phyloP scores from a whole-genome alignment of 202 grass and related monocot species.

The Cymbopogon flexuosus region DNA sequence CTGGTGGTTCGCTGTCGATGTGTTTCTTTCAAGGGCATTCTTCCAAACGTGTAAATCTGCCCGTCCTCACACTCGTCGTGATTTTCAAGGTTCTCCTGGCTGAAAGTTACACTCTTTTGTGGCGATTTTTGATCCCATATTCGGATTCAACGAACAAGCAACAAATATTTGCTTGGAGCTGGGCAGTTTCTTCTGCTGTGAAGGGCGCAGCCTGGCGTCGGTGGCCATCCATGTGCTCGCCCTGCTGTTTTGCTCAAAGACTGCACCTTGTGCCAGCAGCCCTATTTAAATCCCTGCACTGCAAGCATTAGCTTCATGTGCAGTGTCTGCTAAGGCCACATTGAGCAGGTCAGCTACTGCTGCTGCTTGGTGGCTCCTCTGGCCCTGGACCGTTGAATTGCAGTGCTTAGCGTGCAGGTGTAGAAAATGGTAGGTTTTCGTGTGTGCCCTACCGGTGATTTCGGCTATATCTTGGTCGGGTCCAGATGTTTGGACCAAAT shows the following conservation, averaged over 20 bases:
- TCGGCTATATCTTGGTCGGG: neutral
- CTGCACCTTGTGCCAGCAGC: conserved; percentile 1
- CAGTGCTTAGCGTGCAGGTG: neutral
- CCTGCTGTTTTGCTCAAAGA: conserved; percentile 24
- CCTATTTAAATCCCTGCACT: conserved; percentile 23
- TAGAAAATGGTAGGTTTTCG: conserved; percentile 33
- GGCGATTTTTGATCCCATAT: conserved; percentile 1
- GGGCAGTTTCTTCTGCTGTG: neutral
- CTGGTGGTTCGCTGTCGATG: neutral
- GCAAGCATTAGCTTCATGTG: conserved; percentile 25
- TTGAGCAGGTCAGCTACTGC: conserved; percentile 33
- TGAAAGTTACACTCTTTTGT: neutral
- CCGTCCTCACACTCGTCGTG: neutral
- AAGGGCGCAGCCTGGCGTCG: conserved; percentile 9
- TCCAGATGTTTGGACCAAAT: neutral
- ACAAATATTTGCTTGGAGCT: neutral
- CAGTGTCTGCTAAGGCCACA: conserved; percentile 16
- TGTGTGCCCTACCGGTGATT: conserved; percentile 12
- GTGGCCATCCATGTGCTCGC: conserved; percentile 28
- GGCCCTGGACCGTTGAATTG: conserved; percentile 6
- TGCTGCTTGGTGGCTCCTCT: neutral
- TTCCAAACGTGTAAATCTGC: neutral
- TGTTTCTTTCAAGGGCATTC: neutral
- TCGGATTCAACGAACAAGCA: neutral
- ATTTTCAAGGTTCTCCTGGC: neutral